Percentiles rank a stretch among this genome's conserved stretches.
Evolutionary conservation across 306 rosid genomes (phyloP).

Genomic region (Sicyos edulis): DNA sequence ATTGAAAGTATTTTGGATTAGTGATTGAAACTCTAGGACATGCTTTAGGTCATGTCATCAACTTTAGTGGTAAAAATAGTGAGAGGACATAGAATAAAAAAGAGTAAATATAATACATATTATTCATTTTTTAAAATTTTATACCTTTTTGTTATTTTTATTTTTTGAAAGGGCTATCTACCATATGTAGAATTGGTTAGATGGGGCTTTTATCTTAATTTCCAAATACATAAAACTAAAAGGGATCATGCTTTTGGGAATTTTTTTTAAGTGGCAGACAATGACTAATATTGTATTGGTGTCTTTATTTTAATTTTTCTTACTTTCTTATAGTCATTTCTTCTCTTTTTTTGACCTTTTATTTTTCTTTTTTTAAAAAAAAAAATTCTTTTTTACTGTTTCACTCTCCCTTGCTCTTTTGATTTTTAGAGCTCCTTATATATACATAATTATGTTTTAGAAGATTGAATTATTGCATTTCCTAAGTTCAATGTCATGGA

Average conservation of each 20-base stretch:
- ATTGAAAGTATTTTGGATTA: no score
- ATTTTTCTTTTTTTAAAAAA: no score
- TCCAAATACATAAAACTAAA: background rate
- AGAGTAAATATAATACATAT: background rate
- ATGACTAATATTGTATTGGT: background rate
- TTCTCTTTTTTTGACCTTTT: no score
- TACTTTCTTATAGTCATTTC: no score
- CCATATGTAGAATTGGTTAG: conserved; percentile 1
- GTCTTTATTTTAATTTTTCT: background rate
- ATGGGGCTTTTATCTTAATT: background rate
- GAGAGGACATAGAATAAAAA: background rate
- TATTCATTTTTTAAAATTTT: no score
- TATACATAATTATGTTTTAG: no score
- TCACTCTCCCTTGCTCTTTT: background rate
- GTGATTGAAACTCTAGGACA: background rate
- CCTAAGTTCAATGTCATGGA: no score
- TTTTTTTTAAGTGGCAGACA: no score
- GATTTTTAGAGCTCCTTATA: no score
- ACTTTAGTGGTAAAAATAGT: conserved; percentile 8
- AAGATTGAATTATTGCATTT: background rate
- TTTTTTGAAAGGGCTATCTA: no score
- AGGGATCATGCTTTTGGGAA: background rate
- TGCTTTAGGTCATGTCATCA: background rate
- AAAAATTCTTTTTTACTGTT: no score
- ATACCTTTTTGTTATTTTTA: no score